These are phyloP conservation scores for Carnegiea gigantea DNA, from an alignment of 179 eudicot species.

Conservation along the genomic window DNA sequence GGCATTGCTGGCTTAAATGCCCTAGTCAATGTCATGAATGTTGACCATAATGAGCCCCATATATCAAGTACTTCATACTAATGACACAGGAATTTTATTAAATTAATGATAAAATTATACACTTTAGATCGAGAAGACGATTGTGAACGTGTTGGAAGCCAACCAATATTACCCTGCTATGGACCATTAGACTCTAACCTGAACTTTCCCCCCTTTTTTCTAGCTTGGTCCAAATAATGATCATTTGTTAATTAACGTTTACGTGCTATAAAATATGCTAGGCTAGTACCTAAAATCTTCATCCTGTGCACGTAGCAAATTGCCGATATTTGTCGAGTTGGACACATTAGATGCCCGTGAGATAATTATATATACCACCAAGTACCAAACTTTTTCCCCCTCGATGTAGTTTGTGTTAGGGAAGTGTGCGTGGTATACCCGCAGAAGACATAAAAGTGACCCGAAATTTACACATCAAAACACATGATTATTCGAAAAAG, in stretches of 20 bases:
- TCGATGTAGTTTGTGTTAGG: too few species aligned
- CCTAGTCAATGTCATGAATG: background rate
- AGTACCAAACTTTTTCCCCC: too few species aligned
- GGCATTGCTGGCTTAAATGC: background rate
- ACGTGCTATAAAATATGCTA: background rate
- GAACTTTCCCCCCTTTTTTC: background rate
- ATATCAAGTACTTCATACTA: background rate
- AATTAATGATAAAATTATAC: background rate
- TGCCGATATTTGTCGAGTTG: slow-evolving; percentile 10
- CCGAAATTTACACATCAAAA: too few species aligned
- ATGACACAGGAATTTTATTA: background rate
- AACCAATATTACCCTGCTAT: slow-evolving; percentile 15
- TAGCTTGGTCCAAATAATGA: background rate
- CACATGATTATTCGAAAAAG: too few species aligned
- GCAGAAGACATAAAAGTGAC: too few species aligned
- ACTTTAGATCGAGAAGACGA: background rate
- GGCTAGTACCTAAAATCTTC: background rate
- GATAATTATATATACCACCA: background rate
- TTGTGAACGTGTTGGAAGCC: background rate
- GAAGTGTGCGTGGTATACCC: too few species aligned
- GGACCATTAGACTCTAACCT: slow-evolving; percentile 1
- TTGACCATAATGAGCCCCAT: background rate
- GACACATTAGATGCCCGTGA: slow-evolving; percentile 25
- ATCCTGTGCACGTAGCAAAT: slow-evolving; percentile 7
- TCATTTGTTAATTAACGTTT: background rate